These are phyloP conservation scores for Penicillium sp. DNA, from an alignment of 2,329 filamentous ascomycete genomes.

Conservation along the genomic window DNA sequence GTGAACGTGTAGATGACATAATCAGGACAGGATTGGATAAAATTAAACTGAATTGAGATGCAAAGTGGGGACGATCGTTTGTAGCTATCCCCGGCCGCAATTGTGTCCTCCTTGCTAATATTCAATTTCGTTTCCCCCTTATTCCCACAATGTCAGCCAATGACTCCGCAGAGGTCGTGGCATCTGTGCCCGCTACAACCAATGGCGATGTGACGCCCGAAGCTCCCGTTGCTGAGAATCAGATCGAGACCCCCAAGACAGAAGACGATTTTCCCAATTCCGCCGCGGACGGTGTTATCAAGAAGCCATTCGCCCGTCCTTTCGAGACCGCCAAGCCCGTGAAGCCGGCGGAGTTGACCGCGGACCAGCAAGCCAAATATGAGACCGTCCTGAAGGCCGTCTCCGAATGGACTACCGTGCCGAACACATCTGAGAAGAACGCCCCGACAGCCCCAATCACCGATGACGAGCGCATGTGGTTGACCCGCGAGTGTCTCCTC, in stretches of 20 bases:
- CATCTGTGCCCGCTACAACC: conserved; percentile 5
- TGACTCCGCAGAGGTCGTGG: conserved; percentile 7
- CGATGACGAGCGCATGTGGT: conserved; percentile 81
- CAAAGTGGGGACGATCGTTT: conserved; percentile 14
- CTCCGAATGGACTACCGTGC: conserved; percentile 69
- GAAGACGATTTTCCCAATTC: conserved; percentile 34
- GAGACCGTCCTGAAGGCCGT: conserved; percentile 69
- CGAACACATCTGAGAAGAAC: conserved; percentile 60
- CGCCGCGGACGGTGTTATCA: conserved; percentile 43
- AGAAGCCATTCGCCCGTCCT: conserved; percentile 61
- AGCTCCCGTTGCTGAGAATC: background rate
- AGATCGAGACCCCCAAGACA: conserved; percentile 7
- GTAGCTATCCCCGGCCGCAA: conserved; percentile 2
- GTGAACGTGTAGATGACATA: conserved; percentile 25
- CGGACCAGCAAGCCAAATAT: conserved; percentile 82
- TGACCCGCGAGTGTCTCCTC: conserved; percentile 87
- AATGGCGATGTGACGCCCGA: conserved; percentile 14
- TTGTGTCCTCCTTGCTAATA: background rate
- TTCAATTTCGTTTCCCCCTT: background rate
- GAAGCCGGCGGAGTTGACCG: conserved; percentile 61
- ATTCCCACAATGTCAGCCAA: conserved; percentile 11
- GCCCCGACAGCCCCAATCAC: conserved; percentile 63
- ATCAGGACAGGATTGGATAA: conserved; percentile 16
- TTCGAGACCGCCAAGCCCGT: conserved; percentile 58
- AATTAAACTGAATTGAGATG: conserved; percentile 10